Conservation (phyloP, 305 asterid genomes). For the Striga hermonthica region DNA sequence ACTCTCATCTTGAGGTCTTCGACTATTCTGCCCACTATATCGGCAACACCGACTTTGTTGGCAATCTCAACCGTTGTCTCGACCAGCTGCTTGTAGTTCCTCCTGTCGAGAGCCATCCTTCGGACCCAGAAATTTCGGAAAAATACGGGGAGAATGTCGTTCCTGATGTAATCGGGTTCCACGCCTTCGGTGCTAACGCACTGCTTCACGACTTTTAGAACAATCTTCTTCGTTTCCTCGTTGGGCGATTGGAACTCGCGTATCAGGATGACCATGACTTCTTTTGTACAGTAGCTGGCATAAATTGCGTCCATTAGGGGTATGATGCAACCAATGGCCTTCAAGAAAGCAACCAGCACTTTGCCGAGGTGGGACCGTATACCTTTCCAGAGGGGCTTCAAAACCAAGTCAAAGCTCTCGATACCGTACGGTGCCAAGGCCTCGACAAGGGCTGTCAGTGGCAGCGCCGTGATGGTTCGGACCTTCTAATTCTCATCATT, state of each 20-base stretch:
- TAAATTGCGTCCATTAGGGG: constrained; percentile 97
- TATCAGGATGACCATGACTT: constrained; percentile 88
- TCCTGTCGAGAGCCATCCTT: constrained; percentile 93
- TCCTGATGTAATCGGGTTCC: constrained; percentile 78
- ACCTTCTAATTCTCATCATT: constrained; percentile 97
- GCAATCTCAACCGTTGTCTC: constrained; percentile 97
- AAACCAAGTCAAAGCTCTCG: constrained; percentile 89
- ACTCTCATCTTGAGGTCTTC: constrained; percentile 93
- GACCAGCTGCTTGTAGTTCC: constrained; percentile 91
- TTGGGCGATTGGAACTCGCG: constrained; percentile 98
- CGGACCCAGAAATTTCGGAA: constrained; percentile 95
- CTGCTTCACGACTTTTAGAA: constrained; percentile 95
- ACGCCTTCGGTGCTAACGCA: constrained; percentile 99
- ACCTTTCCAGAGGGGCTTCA: constrained; percentile 97
- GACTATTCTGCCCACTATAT: constrained; percentile 89
- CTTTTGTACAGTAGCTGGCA: constrained; percentile 93
- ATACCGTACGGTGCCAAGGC: constrained; percentile 98
- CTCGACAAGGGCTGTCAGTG: constrained; percentile 97
- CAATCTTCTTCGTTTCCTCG: constrained; percentile 98
- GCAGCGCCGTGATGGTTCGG: constrained; percentile 85
- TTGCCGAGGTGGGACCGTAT: constrained; percentile 93
- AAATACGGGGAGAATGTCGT: constrained; percentile 90
- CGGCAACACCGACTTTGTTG: constrained; percentile 94
- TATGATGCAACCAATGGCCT: constrained; percentile 93
- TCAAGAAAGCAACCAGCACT: constrained; percentile 91